Base-by-base conservation (phyloP, 805 yeast genomes). In the Pichia manshurica region DNA sequence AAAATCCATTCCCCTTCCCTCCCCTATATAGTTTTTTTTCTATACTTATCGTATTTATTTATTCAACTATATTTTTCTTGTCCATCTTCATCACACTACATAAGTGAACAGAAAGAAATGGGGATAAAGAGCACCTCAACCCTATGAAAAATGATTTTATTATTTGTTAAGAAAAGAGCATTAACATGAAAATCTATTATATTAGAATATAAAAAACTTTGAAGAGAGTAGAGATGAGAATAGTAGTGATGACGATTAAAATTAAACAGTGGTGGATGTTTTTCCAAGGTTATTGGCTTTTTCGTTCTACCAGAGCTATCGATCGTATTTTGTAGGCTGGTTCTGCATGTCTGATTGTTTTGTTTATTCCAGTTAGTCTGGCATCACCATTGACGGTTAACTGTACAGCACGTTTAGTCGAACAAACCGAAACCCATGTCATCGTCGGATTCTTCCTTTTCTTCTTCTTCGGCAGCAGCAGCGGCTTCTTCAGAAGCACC, bases 351-450 rank as follows among this genome's bases (percentile, higher is more conserved):
- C n/a, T n/a, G n/a, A n/a, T n/a, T n/a, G n/a, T n/a, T n/a, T n/a
- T n/a, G n/a, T n/a, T n/a, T n/a, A n/a, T n/a, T n/a, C n/a, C n/a
- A n/a, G n/a, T n/a, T n/a, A n/a, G n/a, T n/a, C n/a, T n/a, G n/a
- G n/a, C n/a, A n/a, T n/a, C n/a, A n/a, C n/a, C n/a, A n/a, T n/a
- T n/a, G n/a, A n/a, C n/a, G n/a, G n/a, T n/a, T n/a, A n/a, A n/a
- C 29, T 25, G 29, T 7, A 25, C 29, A 25, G 39, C 48, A 45
- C 45, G 59, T 58, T 71, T 87, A 87, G 76, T 86, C 95, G 81
- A 87, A 87, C 72, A 87, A 82, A 74, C 90, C 91, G 87, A 84
- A 82, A 68, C 96, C 96, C 95, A 88, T 87, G 74, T 86, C 96
- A 69, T 81, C 89, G 68, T 80, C 84, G 55, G 79, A 76, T 67